These are phyloP conservation scores for Aureobasidium sp. DNA, from an alignment of 2,329 filamentous ascomycete genomes.

Conservation along the genomic window DNA sequence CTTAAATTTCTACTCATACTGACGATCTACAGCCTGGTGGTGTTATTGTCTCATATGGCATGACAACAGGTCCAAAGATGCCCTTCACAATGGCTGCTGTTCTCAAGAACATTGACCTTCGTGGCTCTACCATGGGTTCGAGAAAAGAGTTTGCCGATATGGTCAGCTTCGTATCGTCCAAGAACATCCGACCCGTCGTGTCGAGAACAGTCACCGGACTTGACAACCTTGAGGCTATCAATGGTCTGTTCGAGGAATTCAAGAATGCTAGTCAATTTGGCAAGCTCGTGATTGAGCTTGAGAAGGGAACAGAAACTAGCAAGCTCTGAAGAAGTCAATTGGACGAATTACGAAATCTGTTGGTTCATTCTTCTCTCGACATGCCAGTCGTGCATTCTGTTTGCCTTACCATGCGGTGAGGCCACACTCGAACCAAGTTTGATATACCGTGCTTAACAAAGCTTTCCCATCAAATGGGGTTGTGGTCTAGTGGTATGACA, in stretches of 20 bases:
- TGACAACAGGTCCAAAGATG: conserved; percentile 82
- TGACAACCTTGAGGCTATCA: conserved; percentile 68
- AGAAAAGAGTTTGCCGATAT: conserved; percentile 84
- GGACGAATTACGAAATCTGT: background rate
- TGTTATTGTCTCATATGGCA: conserved; percentile 79
- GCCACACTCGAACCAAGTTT: too few species aligned
- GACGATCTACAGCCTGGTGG: conserved; percentile 52
- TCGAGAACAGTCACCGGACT: conserved; percentile 60
- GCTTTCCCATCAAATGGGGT: background rate
- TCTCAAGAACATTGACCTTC: conserved; percentile 78
- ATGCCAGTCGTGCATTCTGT: background rate
- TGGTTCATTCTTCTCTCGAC: too few species aligned
- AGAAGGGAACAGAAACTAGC: conserved; percentile 15
- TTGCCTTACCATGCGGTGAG: background rate
- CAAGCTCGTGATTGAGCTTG: conserved; percentile 70
- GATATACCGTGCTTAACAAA: too few species aligned
- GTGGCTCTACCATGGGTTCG: conserved; percentile 85
- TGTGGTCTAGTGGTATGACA: conserved; percentile 11
- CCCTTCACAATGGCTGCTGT: conserved; percentile 77
- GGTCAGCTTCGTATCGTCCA: conserved; percentile 68
- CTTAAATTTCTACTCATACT: background rate
- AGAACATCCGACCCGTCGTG: conserved; percentile 68
- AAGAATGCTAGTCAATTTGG: conserved; percentile 80
- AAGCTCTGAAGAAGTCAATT: conserved; percentile 18
- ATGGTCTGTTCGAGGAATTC: conserved; percentile 81